Conservation (phyloP, 495 filamentous ascomycete species). For the Aspergillus mulundensis region DNA sequence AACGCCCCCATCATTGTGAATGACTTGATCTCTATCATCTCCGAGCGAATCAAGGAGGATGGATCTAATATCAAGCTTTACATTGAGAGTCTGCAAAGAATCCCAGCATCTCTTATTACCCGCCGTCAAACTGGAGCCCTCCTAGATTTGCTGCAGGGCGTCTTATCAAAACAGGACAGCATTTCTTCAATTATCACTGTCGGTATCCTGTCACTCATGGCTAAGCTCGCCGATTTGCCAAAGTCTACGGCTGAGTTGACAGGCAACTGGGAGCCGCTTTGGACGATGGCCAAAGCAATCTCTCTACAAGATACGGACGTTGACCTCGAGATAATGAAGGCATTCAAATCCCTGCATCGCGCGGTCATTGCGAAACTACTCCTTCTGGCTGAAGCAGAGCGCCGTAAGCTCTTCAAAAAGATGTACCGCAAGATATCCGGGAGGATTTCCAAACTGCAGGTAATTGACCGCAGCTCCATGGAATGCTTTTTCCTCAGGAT, state of each 20-base stretch:
- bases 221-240: constrained; percentile 40
- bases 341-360: constrained; percentile 36
- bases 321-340: constrained; percentile 43
- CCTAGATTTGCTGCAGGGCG: constrained; percentile 34
- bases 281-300: constrained; percentile 35
- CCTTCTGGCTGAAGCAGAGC: constrained; percentile 32
- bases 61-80: constrained; percentile 28
- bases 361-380: constrained; percentile 37
- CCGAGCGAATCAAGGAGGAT: constrained; percentile 32
- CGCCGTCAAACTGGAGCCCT: constrained; percentile 35
- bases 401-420: constrained; percentile 34
- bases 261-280: constrained; percentile 40
- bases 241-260: constrained; percentile 38
- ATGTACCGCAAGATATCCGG: constrained; percentile 31
- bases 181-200: constrained; percentile 27
- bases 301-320: constrained; percentile 30
- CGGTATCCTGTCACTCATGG: constrained; percentile 41
- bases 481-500: constrained; percentile 38
- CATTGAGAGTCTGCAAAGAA: constrained; percentile 39
- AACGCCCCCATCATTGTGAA: constrained; percentile 31
- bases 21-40: constrained; percentile 34
- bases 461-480: constrained; percentile 38
- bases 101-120: constrained; percentile 35
- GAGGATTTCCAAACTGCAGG: constrained; percentile 34
- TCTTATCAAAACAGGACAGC: constrained; percentile 30